Percentiles rank a stretch among this genome's conserved stretches.
Conservation (phyloP, 129 eudicot species). For the Chrysanthemum makinoi region DNA sequence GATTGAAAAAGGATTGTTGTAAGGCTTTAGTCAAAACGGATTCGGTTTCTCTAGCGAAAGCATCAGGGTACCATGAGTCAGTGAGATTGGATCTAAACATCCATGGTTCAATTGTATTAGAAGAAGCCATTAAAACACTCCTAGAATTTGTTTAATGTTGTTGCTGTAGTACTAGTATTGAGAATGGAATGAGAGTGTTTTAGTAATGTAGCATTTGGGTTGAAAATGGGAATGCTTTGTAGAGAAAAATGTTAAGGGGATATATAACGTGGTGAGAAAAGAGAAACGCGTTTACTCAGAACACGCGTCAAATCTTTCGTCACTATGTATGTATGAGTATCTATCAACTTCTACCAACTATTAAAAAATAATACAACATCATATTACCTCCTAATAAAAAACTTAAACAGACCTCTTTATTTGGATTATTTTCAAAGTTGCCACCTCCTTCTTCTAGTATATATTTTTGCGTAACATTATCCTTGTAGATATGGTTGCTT, state of each 20-base stretch:
- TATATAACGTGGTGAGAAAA: constrained; percentile 49
- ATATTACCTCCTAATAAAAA: too few relatives aligned
- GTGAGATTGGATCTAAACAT: constrained; percentile 43
- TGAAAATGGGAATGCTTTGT: background rate
- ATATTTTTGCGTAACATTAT: too few relatives aligned
- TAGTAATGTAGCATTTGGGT: background rate
- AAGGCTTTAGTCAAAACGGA: constrained; percentile 55
- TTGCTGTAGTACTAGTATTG: background rate
- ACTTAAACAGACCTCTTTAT: too few relatives aligned
- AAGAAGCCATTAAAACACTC: constrained; percentile 47
- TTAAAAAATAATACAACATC: too few relatives aligned
- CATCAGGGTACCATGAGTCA: constrained; percentile 63
- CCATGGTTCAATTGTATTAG: constrained; percentile 73
- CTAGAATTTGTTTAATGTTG: background rate
- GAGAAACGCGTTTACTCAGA: constrained; percentile 64
- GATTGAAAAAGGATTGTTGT: constrained; percentile 40
- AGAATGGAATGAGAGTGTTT: background rate
- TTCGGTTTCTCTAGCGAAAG: constrained; percentile 63
- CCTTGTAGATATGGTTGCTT: too few relatives aligned
- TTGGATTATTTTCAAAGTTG: too few relatives aligned
- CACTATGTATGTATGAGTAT: constrained; percentile 36
- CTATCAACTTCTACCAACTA: too few relatives aligned
- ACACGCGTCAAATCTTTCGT: constrained; percentile 63
- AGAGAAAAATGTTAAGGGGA: background rate
- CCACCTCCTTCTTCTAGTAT: too few relatives aligned